These are phyloP conservation scores for Starmerella potacharoeniae DNA, from an alignment of 805 yeast genomes.

Conservation along the genomic window DNA sequence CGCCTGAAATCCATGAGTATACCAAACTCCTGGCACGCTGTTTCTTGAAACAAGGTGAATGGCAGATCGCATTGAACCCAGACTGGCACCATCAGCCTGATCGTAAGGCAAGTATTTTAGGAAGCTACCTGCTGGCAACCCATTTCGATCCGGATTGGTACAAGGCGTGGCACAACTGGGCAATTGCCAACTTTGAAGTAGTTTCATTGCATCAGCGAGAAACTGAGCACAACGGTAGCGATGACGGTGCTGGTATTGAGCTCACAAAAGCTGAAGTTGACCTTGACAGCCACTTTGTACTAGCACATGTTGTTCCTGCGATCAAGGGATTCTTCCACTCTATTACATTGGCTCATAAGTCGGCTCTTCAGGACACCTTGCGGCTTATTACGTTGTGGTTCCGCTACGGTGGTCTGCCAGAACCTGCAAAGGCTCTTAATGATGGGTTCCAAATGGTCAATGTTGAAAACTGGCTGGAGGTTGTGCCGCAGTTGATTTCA, in stretches of 20 bases:
- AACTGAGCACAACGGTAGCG: slow-evolving; percentile 24
- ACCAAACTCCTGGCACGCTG: slow-evolving; percentile 84
- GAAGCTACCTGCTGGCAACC: slow-evolving; percentile 86
- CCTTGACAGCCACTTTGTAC: slow-evolving; percentile 39
- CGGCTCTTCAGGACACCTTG: slow-evolving; percentile 84
- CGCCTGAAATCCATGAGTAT: slow-evolving; percentile 64
- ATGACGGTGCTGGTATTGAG: slow-evolving; percentile 11
- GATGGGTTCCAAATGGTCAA: slow-evolving; percentile 85
- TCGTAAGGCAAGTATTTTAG: slow-evolving; percentile 72
- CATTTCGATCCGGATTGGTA: slow-evolving; percentile 91
- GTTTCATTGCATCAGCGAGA: slow-evolving; percentile 15
- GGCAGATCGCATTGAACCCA: slow-evolving; percentile 77
- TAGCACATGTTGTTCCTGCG: slow-evolving; percentile 89
- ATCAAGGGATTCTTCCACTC: slow-evolving; percentile 93
- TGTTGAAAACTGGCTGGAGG: slow-evolving; percentile 90
- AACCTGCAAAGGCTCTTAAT: slow-evolving; percentile 78
- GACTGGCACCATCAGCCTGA: slow-evolving; percentile 62
- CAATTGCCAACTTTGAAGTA: slow-evolving; percentile 92
- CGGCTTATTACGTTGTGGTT: slow-evolving; percentile 90
- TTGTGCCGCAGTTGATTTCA: slow-evolving; percentile 88
- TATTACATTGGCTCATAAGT: slow-evolving; percentile 72
- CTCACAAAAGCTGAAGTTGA: slow-evolving; percentile 23
- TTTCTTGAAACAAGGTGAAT: slow-evolving; percentile 94
- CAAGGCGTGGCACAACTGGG: slow-evolving; percentile 99
- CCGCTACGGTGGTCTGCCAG: slow-evolving; percentile 85